Percentiles rank a stretch among this genome's conserved stretches.
Evolutionary conservation across 805 yeast genomes (phyloP).

Genomic region (Yarrowia sp.): DNA sequence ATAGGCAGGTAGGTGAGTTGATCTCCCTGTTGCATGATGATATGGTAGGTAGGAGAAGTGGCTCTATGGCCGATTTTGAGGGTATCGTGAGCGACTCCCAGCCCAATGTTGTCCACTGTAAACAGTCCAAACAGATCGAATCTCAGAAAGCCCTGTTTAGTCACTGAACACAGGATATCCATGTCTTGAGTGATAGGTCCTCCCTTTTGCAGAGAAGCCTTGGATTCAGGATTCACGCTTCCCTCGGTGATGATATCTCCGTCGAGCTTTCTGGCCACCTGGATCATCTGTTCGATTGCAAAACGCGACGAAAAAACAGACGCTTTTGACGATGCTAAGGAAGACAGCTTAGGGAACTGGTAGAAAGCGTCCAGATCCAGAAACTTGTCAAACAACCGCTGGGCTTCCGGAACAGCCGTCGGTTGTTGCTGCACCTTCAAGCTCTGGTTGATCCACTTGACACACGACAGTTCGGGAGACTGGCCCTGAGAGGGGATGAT

Average conservation of each 20-base stretch:
- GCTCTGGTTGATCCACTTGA: constrained; percentile 51
- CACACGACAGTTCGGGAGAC: constrained; percentile 45
- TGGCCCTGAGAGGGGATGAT: neutral
- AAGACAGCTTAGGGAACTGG: constrained; percentile 36
- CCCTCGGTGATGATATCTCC: constrained; percentile 15
- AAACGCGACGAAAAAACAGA: constrained; percentile 29
- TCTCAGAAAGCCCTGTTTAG: constrained; percentile 9
- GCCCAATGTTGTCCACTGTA: constrained; percentile 23
- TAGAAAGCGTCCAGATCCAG: constrained; percentile 46
- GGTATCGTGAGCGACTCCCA: constrained; percentile 12
- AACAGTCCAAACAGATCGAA: constrained; percentile 24
- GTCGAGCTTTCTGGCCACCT: constrained; percentile 23
- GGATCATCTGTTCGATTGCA: constrained; percentile 39
- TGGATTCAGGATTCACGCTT: neutral
- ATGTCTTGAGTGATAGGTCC: neutral
- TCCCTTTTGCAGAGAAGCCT: neutral
- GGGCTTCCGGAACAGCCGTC: constrained; percentile 37
- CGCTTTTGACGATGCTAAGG: constrained; percentile 23
- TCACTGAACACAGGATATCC: constrained; percentile 18
- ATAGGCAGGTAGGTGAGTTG: constrained; percentile 34
- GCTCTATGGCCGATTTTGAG: constrained; percentile 29
- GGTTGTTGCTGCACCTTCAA: constrained; percentile 48
- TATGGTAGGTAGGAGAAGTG: constrained; percentile 8
- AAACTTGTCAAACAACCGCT: constrained; percentile 46
- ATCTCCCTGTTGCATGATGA: constrained; percentile 29